Evolutionary conservation across 768 basidiomycete species (phyloP), one percentile per base, ranked within the genome.

Genomic region (Boletus fagicola): DNA sequence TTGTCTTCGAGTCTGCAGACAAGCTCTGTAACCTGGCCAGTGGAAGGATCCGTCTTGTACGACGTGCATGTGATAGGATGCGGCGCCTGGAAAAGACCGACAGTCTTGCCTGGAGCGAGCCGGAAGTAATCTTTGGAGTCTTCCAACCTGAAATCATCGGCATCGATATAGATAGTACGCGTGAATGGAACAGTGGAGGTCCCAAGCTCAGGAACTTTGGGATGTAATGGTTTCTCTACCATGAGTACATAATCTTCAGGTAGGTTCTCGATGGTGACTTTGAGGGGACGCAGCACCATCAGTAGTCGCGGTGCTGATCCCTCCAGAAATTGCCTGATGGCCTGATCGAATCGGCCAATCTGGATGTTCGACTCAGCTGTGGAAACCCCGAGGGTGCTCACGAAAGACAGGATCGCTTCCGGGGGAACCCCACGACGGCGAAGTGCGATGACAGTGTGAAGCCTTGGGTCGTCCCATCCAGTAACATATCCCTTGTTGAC

Each of bases 41-140:
- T 85, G 3, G 71, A 66, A 4, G 86, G 78, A 72, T 97, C 88
- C 1, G 80, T 86, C 74, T 86, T 87, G 79, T 88, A 91, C 5
- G 90, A 91, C n/a, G 85, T 90, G 73, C 93, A 96, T 24, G 94
- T 94, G 68, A 99, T 90, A 9, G 95, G 92, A 72, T 86, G 76
- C 3, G 94, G 94, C 16, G 87, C 94, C 70, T 94, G 90, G 80
- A 98, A 96, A 28, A 99, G 77, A 16, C 97, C 97, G 43, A 98
- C 97, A 0, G 94, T 93, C 78, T 98, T 98, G 46, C 95, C 95
- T 8, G 97, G 97, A 16, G 96, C 93, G 46, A 99, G 87, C 42
- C 97, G 88, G 85, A 95, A 98, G 75, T 97, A 99, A 69, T 98
- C 95, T 60, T 87, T 87, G 24, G 92, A 91, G 68, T 96, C 94